Evolutionary conservation across 1,284 basidiomycete species (phyloP).

Genomic region (Leccinum pachyderme): DNA sequence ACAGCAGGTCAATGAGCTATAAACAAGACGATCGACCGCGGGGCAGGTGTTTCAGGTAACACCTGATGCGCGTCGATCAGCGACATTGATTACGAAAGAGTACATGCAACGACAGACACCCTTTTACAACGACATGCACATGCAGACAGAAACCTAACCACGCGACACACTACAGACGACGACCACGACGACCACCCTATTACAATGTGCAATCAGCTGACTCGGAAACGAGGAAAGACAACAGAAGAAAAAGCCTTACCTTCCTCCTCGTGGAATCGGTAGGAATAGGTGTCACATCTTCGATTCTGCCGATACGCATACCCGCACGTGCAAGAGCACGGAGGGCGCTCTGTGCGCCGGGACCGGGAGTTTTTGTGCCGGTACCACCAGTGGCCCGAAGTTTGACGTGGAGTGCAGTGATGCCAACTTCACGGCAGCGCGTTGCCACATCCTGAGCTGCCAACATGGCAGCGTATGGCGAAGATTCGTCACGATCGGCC

Average conservation of each 20-base stretch:
- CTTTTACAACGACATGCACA: conserved; percentile 15
- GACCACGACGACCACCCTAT: conserved; percentile 99
- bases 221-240: neutral
- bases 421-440: conserved; percentile 98
- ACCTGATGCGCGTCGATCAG: conserved; percentile 79
- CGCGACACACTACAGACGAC: conserved; percentile 73
- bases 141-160: conserved; percentile 9
- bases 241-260: conserved; percentile 42
- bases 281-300: conserved; percentile 95
- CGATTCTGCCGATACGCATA: conserved; percentile 98
- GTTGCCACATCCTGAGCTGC: conserved; percentile 96
- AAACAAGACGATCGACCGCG: conserved; percentile 62
- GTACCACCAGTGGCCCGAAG: conserved; percentile 98
- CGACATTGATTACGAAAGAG: conserved; percentile 55
- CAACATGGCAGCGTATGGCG: conserved; percentile 99
- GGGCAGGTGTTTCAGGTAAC: conserved; percentile 53
- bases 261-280: conserved; percentile 98
- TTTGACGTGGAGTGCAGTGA: conserved; percentile 97
- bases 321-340: conserved; percentile 98
- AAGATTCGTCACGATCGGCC: conserved; percentile 99
- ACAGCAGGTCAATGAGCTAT: neutral
- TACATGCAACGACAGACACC: conserved; percentile 18
- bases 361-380: conserved; percentile 98
- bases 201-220: conserved; percentile 9
- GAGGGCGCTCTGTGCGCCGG: conserved; percentile 97